phyloP scores from a whole-genome alignment of 73 alveolate genomes.

The Halteria grandinella region DNA sequence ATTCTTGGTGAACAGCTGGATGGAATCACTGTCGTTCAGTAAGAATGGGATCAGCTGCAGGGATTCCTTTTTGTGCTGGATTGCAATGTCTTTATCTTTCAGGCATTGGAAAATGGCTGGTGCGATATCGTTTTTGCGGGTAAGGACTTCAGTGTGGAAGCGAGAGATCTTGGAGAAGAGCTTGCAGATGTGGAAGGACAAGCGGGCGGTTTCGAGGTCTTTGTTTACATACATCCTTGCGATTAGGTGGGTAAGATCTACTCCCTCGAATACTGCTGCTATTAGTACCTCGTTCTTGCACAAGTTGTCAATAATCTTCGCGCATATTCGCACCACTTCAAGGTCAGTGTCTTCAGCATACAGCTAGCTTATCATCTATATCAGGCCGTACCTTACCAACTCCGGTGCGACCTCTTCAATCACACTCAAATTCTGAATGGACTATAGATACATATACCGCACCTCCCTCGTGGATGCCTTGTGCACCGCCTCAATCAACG shows the following conservation, averaged over 20 bases:
- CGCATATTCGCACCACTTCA: slow-evolving; percentile 14
- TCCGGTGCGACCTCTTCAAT: slow-evolving; percentile 51
- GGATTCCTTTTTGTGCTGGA: slow-evolving; percentile 15
- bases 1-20: slow-evolving; percentile 6
- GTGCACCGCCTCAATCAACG: slow-evolving; percentile 24
- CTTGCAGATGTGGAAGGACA: slow-evolving; percentile 42
- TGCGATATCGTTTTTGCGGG: slow-evolving; percentile 33
- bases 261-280: slow-evolving; percentile 32
- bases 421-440: slow-evolving; percentile 27
- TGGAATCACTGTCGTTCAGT: slow-evolving; percentile 19
- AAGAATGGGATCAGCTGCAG: slow-evolving; percentile 37
- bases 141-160: slow-evolving; percentile 32
- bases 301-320: slow-evolving; percentile 46
- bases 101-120: slow-evolving; percentile 44
- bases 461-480: slow-evolving; percentile 19
- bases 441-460: slow-evolving; percentile 6
- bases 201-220: slow-evolving; percentile 42
- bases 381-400: slow-evolving; percentile 50
- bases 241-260: slow-evolving; percentile 31
- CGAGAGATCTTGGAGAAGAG: slow-evolving; percentile 27
- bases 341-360: slow-evolving; percentile 38
- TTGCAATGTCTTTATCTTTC: slow-evolving; percentile 40
- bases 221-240: slow-evolving; percentile 13
- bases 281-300: slow-evolving; percentile 38
- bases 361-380: slow-evolving; percentile 11